These are phyloP conservation scores for Cetraspora pellucida DNA, from an alignment of 192 early-diverging fungal genomes.

Conservation along the genomic window DNA sequence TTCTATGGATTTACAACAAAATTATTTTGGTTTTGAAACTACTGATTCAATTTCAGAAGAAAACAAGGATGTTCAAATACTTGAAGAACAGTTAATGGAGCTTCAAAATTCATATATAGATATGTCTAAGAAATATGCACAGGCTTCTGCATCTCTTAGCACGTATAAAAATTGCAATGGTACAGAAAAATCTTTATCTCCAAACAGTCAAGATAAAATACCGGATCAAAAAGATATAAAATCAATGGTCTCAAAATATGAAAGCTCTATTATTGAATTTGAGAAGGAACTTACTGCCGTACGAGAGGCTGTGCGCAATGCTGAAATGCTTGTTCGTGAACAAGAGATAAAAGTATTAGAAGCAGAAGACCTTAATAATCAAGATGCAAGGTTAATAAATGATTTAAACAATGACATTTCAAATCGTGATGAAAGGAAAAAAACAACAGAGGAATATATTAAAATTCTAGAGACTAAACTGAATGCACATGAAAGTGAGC, in stretches of 20 bases:
- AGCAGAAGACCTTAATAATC: constrained; percentile 24
- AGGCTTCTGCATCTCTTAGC: constrained; percentile 49
- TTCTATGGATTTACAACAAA: not conserved
- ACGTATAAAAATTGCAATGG: constrained; percentile 43
- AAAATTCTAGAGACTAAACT: constrained; percentile 45
- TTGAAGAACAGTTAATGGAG: constrained; percentile 52
- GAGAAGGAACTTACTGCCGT: constrained; percentile 61
- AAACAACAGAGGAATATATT: constrained; percentile 49
- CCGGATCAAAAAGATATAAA: constrained; percentile 54
- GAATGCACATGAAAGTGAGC: constrained; percentile 33
- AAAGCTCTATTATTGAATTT: constrained; percentile 60
- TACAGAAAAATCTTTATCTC: not conserved
- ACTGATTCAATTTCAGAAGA: constrained; percentile 36
- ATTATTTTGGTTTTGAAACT: not conserved
- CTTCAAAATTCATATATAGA: constrained; percentile 58
- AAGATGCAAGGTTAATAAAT: constrained; percentile 33
- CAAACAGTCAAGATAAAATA: not conserved
- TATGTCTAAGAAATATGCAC: constrained; percentile 55
- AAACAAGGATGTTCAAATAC: constrained; percentile 34
- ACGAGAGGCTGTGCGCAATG: constrained; percentile 58
- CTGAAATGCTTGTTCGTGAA: constrained; percentile 55
- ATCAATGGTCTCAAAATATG: constrained; percentile 72
- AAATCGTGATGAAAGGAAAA: constrained; percentile 57
- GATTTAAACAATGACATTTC: constrained; percentile 45
- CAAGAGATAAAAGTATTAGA: constrained; percentile 54